Conservation (phyloP, 345 rosid genomes). For the Arabis hirsuta region DNA sequence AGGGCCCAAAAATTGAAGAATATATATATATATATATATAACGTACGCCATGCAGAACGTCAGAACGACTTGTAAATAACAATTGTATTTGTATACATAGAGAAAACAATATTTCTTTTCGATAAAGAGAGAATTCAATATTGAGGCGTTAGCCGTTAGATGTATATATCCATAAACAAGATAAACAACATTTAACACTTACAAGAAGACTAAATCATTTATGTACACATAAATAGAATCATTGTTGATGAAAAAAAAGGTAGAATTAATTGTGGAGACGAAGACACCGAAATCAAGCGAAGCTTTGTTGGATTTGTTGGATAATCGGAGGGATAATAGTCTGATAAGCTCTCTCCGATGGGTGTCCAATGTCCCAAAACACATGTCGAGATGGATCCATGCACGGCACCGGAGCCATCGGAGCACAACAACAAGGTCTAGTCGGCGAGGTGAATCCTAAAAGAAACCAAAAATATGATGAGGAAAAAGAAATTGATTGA, state of each 20-base stretch:
- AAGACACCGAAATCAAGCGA: conserved; percentile 27
- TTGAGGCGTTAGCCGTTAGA: neutral
- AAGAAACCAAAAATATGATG: conserved; percentile 4
- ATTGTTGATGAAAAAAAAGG: neutral
- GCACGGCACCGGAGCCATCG: conserved; percentile 34
- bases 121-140: neutral
- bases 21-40: too few relatives aligned
- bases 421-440: conserved; percentile 37
- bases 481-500: too few relatives aligned
- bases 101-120: neutral
- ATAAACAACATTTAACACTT: conserved; percentile 10
- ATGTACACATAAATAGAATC: neutral
- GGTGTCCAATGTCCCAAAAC: conserved; percentile 45
- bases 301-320: conserved; percentile 42
- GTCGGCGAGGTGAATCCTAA: conserved; percentile 35
- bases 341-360: conserved; percentile 39
- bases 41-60: neutral
- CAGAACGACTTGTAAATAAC: neutral
- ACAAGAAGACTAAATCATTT: neutral
- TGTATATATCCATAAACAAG: neutral
- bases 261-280: neutral
- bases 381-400: conserved; percentile 39
- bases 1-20: neutral
- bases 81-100: neutral
- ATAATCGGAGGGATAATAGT: conserved; percentile 35